Evolutionary conservation across 2,329 filamentous ascomycete genomes (phyloP), one percentile per base, ranked within the genome.

Genomic region (Epichloe sp.): DNA sequence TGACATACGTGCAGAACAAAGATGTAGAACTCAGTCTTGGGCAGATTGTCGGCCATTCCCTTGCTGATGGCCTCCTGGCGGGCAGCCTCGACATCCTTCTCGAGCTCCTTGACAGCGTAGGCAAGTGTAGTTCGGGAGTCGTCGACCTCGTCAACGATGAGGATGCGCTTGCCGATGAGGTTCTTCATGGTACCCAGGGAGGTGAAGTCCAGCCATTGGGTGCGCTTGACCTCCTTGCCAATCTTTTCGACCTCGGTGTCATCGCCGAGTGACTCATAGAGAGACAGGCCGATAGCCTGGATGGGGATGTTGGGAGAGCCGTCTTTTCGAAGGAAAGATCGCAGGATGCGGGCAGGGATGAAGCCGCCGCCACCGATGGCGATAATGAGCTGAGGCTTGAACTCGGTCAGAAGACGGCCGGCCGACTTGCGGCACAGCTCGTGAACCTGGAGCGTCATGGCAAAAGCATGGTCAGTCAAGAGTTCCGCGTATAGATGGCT

Each of bases 351-450:
- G 44, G 93, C 93, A 55, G 93, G 93, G 41, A 98, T 89, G 71
- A 96, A 98, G 63, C 93, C 93, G 62, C 93, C 93, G 58, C 93
- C 93, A 62, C 93, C 93, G 68, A 97, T 97, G 66, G 93, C 93
- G 69, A 98, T 95, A 79, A 98, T 95, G 60, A 98, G 86, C 69
- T 95, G 88, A 40, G 93, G 93, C 66, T 88, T 79, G 77, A 95
- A 89, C 15, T 87, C 81, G 65, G 83, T 74, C 61, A 98, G 82
- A 67, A 97, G 94, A 61, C 76, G 75, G 57, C 81, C 77, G 40
- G 90, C 93, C 17, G 88, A 82, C 65, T 85, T 77, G 72, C 96
- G 86, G 77, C 93, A 98, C 66, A 97, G 81, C 72, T 95, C 95
- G 81, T 98, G 93, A 64, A 98, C 86, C 90, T 97, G 40, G 36